Evolutionary conservation across 805 yeast genomes (phyloP), one percentile per base, ranked within the genome.

Genomic region (Ogataea parapolymorpha): DNA sequence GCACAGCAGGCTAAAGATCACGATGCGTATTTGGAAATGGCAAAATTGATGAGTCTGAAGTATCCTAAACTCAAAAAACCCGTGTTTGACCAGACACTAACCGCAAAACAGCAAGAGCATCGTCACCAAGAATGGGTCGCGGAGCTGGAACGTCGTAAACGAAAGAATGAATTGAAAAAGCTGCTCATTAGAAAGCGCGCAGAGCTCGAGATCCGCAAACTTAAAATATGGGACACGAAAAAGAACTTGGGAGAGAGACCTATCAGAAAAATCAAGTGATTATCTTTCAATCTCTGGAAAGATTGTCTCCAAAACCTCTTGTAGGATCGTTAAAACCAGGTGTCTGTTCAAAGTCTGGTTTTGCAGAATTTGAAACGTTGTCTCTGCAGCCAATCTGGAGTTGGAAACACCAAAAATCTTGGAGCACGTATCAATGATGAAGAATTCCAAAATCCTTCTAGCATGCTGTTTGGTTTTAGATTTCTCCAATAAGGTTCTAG

Each of bases 341-440:
- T 84, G 86, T 16, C 77, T 70, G 57, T 85, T 85, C 44, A 90
- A 63, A 18, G 71, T 69, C 43, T 80, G 85, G 52, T 86, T 85
- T 57, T 90, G 97, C 5, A 85, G 46, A 77, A 84, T 72, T 9
- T 72, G 73, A 58, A 84, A 83, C 1, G 85, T 37, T 32, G 75
- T 68, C 4, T 64, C 61, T 6, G 84, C 73, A 0, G 95, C 96
- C 42, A 67, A 70, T 39, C 67, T 71, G 3, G 95, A 74, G 46
- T 79, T 82, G 6, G 76, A 59, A 3, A 70, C 58, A 0, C 97
- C 96, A 44, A 90, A 87, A 1, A 89, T 73, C 51, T 74, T 81
- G 11, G 90, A 79, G 40, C 84, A 77, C 0, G 80, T 65, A 41
- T 85, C 95, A 15, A 70, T 63, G 55, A 86, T 63, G 37, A 85